Conservation (phyloP, 2,329 filamentous ascomycete species). For the Fusarium pseudocircinatum region DNA sequence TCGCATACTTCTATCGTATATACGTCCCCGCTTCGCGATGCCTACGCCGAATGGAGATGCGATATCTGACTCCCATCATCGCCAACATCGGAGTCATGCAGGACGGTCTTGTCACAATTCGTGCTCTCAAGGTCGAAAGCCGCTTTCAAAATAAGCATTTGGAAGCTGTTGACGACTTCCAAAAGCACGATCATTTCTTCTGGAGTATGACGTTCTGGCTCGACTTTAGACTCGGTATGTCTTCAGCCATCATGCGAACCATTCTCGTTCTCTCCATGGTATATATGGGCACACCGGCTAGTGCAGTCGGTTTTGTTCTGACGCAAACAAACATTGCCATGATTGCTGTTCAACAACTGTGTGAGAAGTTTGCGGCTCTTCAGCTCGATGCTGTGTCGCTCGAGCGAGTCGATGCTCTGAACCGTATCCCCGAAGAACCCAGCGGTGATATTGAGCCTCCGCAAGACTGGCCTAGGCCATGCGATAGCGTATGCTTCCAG, state of each 20-base stretch:
- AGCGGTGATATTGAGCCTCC: conserved; percentile 74
- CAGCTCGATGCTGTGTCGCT: conserved; percentile 95
- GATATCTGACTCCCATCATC: conserved; percentile 86
- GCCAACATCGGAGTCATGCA: conserved; percentile 91
- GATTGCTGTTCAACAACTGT: conserved; percentile 63
- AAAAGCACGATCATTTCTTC: conserved; percentile 96
- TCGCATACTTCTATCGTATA: conserved; percentile 76
- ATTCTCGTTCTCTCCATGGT: conserved; percentile 78
- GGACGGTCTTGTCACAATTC: conserved; percentile 86
- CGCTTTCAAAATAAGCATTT: conserved; percentile 86
- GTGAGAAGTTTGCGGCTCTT: conserved; percentile 81
- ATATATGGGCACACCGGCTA: conserved; percentile 77
- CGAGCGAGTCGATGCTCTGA: conserved; percentile 83
- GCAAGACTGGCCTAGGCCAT: conserved; percentile 78
- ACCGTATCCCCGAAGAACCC: conserved; percentile 80
- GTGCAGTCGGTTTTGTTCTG: conserved; percentile 84
- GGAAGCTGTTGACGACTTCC: conserved; percentile 84
- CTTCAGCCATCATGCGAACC: conserved; percentile 77
- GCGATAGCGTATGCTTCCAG: conserved; percentile 79
- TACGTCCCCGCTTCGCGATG: conserved; percentile 88
- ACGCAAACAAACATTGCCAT: conserved; percentile 58
- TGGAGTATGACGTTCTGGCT: conserved; percentile 91
- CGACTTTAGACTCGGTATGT: conserved; percentile 72
- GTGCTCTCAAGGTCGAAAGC: conserved; percentile 80
- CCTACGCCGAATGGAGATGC: conserved; percentile 86